phyloP scores from a whole-genome alignment of 352 stramenopile genomes.

The Pseudoperonospora humuli region DNA sequence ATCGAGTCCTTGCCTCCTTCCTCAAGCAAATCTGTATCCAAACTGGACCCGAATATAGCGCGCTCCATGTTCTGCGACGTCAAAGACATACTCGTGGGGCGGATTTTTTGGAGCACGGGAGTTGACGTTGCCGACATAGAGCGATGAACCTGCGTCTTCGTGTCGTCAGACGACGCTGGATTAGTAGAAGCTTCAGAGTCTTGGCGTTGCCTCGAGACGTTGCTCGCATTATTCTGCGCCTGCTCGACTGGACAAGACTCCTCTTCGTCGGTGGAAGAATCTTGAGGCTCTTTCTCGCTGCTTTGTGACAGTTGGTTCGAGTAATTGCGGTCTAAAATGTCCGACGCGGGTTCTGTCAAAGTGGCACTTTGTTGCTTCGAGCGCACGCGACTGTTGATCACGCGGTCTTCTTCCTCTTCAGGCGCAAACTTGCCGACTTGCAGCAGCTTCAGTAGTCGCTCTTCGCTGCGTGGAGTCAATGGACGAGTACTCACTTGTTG shows the following conservation, averaged over 20 bases:
- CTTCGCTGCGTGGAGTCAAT: slow-evolving; percentile 33
- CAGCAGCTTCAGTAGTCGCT: slow-evolving; percentile 49
- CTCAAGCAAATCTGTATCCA: slow-evolving; percentile 11
- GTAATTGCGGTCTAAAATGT: slow-evolving; percentile 11
- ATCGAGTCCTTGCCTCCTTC: slow-evolving; percentile 18
- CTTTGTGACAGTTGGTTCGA: slow-evolving; percentile 1
- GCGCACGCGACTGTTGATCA: slow-evolving; percentile 18
- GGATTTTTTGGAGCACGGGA: slow-evolving; percentile 2
- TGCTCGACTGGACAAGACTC: not conserved
- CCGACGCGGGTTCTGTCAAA: slow-evolving; percentile 13
- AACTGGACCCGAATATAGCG: slow-evolving; percentile 10
- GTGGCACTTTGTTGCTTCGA: slow-evolving; percentile 17
- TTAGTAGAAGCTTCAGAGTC: slow-evolving; percentile 10
- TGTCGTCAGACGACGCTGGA: slow-evolving; percentile 5
- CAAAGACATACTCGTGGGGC: slow-evolving; percentile 11
- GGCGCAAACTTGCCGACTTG: slow-evolving; percentile 46
- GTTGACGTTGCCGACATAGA: slow-evolving; percentile 11
- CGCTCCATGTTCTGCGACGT: slow-evolving; percentile 16
- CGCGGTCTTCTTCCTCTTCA: slow-evolving; percentile 16
- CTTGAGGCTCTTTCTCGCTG: slow-evolving; percentile 7
- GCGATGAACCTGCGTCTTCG: not conserved
- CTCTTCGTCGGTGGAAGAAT: slow-evolving; percentile 17
- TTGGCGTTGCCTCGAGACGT: not conserved
- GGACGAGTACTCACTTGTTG: slow-evolving; percentile 35
- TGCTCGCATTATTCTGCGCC: not conserved